phyloP scores from a whole-genome alignment of 805 yeast genomes.

The Candida tammaniensis region DNA sequence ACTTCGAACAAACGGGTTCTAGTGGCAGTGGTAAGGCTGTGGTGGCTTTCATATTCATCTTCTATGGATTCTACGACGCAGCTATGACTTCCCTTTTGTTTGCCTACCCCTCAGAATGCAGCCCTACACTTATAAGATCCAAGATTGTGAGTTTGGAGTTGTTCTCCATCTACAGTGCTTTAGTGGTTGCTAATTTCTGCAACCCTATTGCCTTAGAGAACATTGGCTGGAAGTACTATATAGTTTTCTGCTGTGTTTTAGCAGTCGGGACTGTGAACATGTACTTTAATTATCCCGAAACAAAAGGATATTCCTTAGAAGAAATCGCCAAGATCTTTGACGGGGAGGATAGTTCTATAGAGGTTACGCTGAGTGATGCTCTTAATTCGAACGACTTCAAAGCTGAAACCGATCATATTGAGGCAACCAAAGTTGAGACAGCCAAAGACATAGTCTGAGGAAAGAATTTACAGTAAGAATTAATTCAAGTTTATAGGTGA shows the following conservation, averaged over 20 bases:
- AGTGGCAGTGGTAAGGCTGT: slow-evolving; percentile 13
- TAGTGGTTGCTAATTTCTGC: slow-evolving; percentile 15
- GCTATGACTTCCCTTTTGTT: slow-evolving; percentile 15
- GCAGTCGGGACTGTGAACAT: slow-evolving; percentile 25
- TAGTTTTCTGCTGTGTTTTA: slow-evolving; percentile 27
- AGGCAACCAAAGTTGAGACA: slow-evolving; percentile 1
- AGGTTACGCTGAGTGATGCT: slow-evolving; percentile 7
- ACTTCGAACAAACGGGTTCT: slow-evolving; percentile 15
- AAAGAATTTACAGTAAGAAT: no score
- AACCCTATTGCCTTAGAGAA: slow-evolving; percentile 18
- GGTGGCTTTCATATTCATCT: slow-evolving; percentile 17
- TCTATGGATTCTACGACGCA: slow-evolving; percentile 14
- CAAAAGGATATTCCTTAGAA: slow-evolving; percentile 31
- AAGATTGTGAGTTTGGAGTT: slow-evolving; percentile 17
- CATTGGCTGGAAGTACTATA: slow-evolving; percentile 19
- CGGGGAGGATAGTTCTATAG: slow-evolving; percentile 8
- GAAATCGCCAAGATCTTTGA: slow-evolving; percentile 31
- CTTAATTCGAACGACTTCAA: slow-evolving; percentile 6
- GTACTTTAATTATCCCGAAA: slow-evolving; percentile 26
- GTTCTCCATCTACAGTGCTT: slow-evolving; percentile 20
- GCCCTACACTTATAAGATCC: slow-evolving; percentile 13
- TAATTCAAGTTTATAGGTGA: no score
- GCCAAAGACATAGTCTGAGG: background rate
- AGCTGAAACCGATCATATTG: slow-evolving; percentile 6
- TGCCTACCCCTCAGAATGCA: slow-evolving; percentile 16